phyloP scores from a whole-genome alignment of 2,329 filamentous ascomycete genomes.

The Cercospora nicotianae region DNA sequence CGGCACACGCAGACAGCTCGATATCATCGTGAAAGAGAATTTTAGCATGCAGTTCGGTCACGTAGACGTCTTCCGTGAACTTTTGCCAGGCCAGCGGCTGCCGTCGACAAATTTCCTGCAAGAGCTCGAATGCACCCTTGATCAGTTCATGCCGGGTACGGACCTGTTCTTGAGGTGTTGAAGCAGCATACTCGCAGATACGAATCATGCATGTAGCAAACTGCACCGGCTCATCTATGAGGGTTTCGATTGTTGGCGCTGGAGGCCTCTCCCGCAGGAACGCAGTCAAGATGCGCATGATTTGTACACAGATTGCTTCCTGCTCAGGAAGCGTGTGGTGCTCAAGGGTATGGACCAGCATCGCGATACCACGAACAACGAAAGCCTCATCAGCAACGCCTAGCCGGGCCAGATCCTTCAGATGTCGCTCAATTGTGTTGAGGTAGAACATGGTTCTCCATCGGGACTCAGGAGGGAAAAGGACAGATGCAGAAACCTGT shows the following conservation, averaged over 20 bases:
- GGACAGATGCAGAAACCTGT: constrained; percentile 55
- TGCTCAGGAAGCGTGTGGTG: constrained; percentile 22
- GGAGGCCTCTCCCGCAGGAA: constrained; percentile 33
- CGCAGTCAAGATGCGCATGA: constrained; percentile 25
- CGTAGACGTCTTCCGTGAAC: constrained; percentile 23
- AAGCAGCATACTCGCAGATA: constrained; percentile 21
- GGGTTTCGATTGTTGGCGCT: constrained; percentile 22
- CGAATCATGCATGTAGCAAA: constrained; percentile 28
- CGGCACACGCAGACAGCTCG: constrained; percentile 19
- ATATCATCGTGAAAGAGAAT: constrained; percentile 29
- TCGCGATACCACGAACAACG: constrained; percentile 29
- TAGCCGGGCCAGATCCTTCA: constrained; percentile 42
- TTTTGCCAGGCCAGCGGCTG: constrained; percentile 36
- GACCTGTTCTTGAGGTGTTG: not conserved
- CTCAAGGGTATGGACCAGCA: constrained; percentile 31
- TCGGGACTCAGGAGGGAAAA: constrained; percentile 69
- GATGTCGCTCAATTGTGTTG: constrained; percentile 64
- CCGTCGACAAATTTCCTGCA: constrained; percentile 21
- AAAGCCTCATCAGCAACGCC: constrained; percentile 35
- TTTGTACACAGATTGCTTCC: constrained; percentile 16
- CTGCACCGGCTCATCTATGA: constrained; percentile 28
- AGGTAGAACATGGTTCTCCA: constrained; percentile 69
- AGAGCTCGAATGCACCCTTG: constrained; percentile 9
- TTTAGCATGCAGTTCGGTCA: constrained; percentile 42
- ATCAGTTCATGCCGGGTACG: constrained; percentile 6